Base-by-base conservation (phyloP, 805 yeast species). In the Sugiyamaella americana region DNA sequence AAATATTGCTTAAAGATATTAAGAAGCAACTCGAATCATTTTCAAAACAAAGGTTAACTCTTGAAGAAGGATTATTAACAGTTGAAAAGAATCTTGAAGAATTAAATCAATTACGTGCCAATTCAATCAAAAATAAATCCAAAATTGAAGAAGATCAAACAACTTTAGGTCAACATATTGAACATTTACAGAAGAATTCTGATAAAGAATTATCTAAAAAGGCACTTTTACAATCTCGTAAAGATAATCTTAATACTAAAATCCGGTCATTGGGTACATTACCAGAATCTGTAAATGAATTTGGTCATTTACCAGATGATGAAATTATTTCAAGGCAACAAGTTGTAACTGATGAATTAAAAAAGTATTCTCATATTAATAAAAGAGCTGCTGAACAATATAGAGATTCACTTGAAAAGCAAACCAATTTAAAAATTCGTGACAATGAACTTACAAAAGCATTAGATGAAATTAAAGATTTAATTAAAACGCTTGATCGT, bases 311-410 rank as follows among this genome's bases (percentile, higher is more conserved):
- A 17, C 59, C 67, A 2, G 77, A 87, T 8, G 79, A 76, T 34
- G 70, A 73, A 4, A 63, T 89, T 26, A 63, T 85, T 41, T 57
- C 62, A 13, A 68, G 73, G 44, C 69, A 87, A 50, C 79, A 76
- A 43, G 64, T 64, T 22, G 74, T 78, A 4, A 78, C 80, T 37
- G 76, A 74, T 30, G 76, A 74, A 23, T 67, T 91, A 35, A 75
- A 78, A 38, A 72, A 76, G 54, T 82, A 77, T 61, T 75, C 78
- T 20, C 94, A 87, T 62, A 84, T 93, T 42, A 91, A 91, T 66
- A 84, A 84, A 61, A 86, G 87, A 58, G 96, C 98, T 0, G 69
- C 84, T 54, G 97, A 89, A 56, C 96, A 89, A 59, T 86, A 75
- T 59, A 67, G 73, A 42, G 79, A 78, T 36, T 88, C 87, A 60